These are phyloP conservation scores for Cladosporium colombiae DNA, from an alignment of 2,329 filamentous ascomycete species.

Conservation along the genomic window DNA sequence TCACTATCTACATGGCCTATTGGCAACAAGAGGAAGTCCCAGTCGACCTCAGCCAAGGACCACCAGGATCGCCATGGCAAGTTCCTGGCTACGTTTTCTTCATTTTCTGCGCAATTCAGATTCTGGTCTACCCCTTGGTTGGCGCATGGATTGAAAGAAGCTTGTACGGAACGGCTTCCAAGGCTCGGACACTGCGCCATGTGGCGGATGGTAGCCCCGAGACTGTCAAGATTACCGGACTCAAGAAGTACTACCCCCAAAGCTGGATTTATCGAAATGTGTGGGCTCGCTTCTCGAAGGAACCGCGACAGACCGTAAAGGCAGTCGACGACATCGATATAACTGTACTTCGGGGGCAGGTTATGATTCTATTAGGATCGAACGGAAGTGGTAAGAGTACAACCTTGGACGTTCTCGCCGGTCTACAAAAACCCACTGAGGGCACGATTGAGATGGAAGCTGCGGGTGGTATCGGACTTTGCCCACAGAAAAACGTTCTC, in stretches of 20 bases:
- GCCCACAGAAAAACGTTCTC: conserved; percentile 90
- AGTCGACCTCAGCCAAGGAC: conserved; percentile 61
- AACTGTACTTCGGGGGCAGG: conserved; percentile 73
- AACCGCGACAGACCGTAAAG: conserved; percentile 64
- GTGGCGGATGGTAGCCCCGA: conserved; percentile 30
- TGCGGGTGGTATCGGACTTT: conserved; percentile 78
- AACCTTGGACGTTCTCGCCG: conserved; percentile 83
- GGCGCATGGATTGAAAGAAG: conserved; percentile 72
- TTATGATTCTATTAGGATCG: conserved; percentile 81
- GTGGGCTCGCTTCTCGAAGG: conserved; percentile 49
- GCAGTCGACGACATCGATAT: conserved; percentile 76
- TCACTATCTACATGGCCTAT: conserved; percentile 74
- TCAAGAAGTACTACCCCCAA: conserved; percentile 77
- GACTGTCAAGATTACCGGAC: conserved; percentile 69
- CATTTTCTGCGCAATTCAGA: conserved; percentile 76
- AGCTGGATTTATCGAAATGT: conserved; percentile 57
- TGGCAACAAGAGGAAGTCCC: conserved; percentile 66
- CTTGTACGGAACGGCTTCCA: conserved; percentile 73
- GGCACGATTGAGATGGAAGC: conserved; percentile 77
- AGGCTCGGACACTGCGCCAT: conserved; percentile 47
- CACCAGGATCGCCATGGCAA: conserved; percentile 60
- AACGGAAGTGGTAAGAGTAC: conserved; percentile 92
- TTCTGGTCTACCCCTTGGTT: conserved; percentile 72
- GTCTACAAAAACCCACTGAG: conserved; percentile 72
- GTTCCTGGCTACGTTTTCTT: conserved; percentile 75